Evolutionary conservation across 108 stramenopile species (phyloP).

Genomic region (Cyclotella baltica): DNA sequence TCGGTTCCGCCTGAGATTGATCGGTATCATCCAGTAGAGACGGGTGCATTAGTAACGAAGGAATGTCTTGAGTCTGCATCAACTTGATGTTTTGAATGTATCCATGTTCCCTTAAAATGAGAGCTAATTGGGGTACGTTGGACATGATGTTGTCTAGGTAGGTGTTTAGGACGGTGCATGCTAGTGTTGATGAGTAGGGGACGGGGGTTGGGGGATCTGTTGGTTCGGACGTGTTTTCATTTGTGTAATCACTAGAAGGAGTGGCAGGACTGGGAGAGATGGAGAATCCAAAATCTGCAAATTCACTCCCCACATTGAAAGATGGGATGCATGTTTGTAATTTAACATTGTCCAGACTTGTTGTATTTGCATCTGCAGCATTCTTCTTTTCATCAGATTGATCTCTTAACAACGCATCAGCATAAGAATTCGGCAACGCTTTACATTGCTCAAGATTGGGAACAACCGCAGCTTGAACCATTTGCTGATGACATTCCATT

Average conservation of each 20-base stretch:
- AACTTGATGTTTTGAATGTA: constrained; percentile 84
- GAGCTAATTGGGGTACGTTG: constrained; percentile 87
- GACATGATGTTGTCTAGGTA: constrained; percentile 90
- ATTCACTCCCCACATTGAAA: constrained; percentile 33
- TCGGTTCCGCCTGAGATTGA: constrained; percentile 20
- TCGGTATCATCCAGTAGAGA: constrained; percentile 61
- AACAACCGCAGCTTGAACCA: constrained; percentile 14
- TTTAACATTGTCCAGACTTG: constrained; percentile 55
- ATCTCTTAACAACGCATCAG: constrained; percentile 45
- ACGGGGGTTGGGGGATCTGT: constrained; percentile 20
- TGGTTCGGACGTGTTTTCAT: not conserved
- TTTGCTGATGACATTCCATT: constrained; percentile 36
- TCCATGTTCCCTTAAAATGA: constrained; percentile 83
- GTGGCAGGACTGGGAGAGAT: constrained; percentile 20
- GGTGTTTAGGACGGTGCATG: constrained; percentile 79
- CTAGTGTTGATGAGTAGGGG: constrained; percentile 48
- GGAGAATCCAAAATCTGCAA: constrained; percentile 37
- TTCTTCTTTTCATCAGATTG: not conserved
- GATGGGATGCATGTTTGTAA: constrained; percentile 79
- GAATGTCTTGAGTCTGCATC: constrained; percentile 76
- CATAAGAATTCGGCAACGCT: constrained; percentile 24
- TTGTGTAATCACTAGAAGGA: too few species aligned
- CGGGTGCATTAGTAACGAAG: constrained; percentile 74
- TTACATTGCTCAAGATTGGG: constrained; percentile 1
- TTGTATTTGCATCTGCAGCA: constrained; percentile 26